phyloP scores from a whole-genome alignment of 2,329 filamentous ascomycete species.

The Exophiala phaeomuriformis region DNA sequence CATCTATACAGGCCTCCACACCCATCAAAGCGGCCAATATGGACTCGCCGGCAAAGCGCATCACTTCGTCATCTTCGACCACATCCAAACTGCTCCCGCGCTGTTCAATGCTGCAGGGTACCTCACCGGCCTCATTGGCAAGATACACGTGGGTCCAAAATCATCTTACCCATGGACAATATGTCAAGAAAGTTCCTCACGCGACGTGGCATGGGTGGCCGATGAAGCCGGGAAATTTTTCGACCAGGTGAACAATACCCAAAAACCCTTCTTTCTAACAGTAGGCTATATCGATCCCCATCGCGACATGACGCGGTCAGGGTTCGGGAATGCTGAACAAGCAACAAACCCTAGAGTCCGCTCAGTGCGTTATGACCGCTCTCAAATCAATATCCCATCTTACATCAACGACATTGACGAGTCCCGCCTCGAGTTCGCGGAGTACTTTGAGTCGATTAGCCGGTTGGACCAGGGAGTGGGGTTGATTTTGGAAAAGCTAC shows the following conservation, averaged over 20 bases:
- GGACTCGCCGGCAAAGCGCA: conserved; percentile 36
- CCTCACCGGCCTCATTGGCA: conserved; percentile 43
- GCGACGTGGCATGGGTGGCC: conserved; percentile 40
- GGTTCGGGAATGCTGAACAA: conserved; percentile 39
- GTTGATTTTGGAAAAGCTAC: conserved; percentile 34
- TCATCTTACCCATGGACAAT: conserved; percentile 40
- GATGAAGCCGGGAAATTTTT: conserved; percentile 38
- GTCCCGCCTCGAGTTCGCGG: conserved; percentile 38
- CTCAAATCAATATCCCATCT: conserved; percentile 36
- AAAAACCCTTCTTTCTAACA: conserved; percentile 41
- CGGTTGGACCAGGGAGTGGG: conserved; percentile 41
- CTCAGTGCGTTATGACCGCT: conserved; percentile 3
- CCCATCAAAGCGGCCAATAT: conserved; percentile 43
- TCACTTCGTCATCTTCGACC: conserved; percentile 42
- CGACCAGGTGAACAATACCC: conserved; percentile 28
- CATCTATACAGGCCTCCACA: conserved; percentile 46
- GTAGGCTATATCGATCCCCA: conserved; percentile 45
- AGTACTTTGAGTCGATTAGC: conserved; percentile 39
- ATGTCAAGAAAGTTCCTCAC: conserved; percentile 36
- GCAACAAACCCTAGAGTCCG: conserved; percentile 26
- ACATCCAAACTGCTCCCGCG: conserved; percentile 38
- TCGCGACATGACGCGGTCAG: conserved; percentile 37
- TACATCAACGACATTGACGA: conserved; percentile 39
- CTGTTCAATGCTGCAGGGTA: conserved; percentile 39
- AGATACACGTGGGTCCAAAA: conserved; percentile 43